Conservation (phyloP, 2,329 filamentous ascomycete genomes). For the Coniochaeta sp. region DNA sequence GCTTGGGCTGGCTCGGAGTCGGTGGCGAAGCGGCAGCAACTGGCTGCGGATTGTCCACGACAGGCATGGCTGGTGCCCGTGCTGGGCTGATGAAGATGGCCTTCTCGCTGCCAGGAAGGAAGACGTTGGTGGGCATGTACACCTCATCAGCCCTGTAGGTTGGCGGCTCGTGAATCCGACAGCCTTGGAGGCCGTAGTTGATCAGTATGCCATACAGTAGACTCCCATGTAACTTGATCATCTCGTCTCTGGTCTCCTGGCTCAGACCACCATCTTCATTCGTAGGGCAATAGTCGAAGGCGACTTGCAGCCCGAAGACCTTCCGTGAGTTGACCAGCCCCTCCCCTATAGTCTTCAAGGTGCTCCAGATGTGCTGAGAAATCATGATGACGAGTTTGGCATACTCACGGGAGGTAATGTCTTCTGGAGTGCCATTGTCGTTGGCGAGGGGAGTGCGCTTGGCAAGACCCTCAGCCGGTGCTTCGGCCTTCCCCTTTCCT, state of each 20-base stretch:
- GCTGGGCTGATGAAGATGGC: neutral
- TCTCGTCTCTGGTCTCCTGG: neutral
- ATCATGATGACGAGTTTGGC: neutral
- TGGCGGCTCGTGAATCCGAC: neutral
- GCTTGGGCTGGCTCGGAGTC: neutral
- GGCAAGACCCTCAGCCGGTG: neutral
- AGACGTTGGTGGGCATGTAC: neutral
- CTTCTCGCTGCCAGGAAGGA: neutral
- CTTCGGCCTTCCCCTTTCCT: neutral
- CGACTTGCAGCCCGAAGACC: neutral
- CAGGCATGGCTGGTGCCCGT: neutral
- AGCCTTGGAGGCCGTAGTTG: neutral
- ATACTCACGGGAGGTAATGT: neutral
- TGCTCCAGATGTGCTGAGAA: neutral
- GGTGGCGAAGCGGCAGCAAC: neutral
- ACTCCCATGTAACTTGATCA: neutral
- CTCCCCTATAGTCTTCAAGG: neutral
- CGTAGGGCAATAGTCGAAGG: neutral
- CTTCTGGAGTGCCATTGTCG: neutral
- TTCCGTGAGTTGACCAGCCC: neutral
- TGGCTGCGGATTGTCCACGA: neutral
- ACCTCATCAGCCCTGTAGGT: neutral
- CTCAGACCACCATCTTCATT: neutral
- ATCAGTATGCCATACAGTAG: neutral
- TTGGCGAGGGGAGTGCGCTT: neutral